Evolutionary conservation across 2,329 filamentous ascomycete genomes (phyloP).

Genomic region (Huntiella decipiens): DNA sequence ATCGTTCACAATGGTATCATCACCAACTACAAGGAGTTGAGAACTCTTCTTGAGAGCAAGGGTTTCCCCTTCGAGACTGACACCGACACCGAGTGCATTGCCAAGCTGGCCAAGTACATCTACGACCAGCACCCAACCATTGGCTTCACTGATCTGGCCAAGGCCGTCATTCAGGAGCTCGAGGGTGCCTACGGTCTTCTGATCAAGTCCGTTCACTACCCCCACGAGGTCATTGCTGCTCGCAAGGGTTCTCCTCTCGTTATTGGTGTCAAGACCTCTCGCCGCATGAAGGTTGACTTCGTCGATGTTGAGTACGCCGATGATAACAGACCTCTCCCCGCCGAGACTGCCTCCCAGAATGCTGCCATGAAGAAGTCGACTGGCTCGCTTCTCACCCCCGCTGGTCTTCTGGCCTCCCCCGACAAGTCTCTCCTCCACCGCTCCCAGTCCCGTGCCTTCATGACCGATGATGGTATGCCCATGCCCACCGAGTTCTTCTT

Average conservation of each 20-base stretch:
- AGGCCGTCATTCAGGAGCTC: slow-evolving; percentile 95
- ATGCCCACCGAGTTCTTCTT: slow-evolving; percentile 99
- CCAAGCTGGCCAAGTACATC: slow-evolving; percentile 95
- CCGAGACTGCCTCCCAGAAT: slow-evolving; percentile 90
- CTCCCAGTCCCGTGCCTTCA: slow-evolving; percentile 95
- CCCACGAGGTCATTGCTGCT: slow-evolving; percentile 91
- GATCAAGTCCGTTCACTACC: slow-evolving; percentile 96
- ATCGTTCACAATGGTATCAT: slow-evolving; percentile 99
- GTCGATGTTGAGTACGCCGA: slow-evolving; percentile 96
- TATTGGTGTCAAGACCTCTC: slow-evolving; percentile 83
- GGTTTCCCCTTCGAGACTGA: slow-evolving; percentile 98
- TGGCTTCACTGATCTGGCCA: slow-evolving; percentile 89
- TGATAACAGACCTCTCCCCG: slow-evolving; percentile 64
- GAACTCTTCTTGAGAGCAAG: slow-evolving; percentile 79
- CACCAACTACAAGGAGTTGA: slow-evolving; percentile 99
- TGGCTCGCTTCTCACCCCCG: slow-evolving; percentile 45
- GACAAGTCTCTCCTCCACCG: slow-evolving; percentile 98
- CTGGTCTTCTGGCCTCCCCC: slow-evolving; percentile 55
- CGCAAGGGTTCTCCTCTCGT: slow-evolving; percentile 97
- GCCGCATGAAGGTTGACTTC: slow-evolving; percentile 99
- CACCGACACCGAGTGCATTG: slow-evolving; percentile 98
- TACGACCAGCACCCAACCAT: slow-evolving; percentile 87
- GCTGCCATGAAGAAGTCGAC: slow-evolving; percentile 83
- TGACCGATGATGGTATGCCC: slow-evolving; percentile 93
- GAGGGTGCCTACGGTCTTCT: slow-evolving; percentile 94